These are phyloP conservation scores for Nakazawaea molendinolei DNA, from an alignment of 805 yeast genomes.

Conservation along the genomic window DNA sequence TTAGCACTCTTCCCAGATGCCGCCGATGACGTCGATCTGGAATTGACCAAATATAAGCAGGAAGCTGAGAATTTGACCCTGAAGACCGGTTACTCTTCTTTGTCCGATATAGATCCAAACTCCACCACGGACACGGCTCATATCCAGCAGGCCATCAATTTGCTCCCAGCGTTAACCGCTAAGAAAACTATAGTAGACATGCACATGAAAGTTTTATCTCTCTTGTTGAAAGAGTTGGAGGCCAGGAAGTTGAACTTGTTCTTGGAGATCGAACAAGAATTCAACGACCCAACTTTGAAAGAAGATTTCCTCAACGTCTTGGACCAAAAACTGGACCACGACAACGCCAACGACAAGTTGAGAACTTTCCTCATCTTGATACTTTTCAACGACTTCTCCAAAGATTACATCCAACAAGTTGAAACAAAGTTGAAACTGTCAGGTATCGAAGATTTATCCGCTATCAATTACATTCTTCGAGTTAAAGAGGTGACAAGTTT, in stretches of 20 bases:
- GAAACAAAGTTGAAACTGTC: constrained; percentile 51
- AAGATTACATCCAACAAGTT: constrained; percentile 46
- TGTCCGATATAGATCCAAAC: constrained; percentile 69
- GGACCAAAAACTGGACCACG: constrained; percentile 47
- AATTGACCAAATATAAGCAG: constrained; percentile 69
- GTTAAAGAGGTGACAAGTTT: constrained; percentile 71
- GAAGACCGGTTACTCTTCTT: constrained; percentile 63
- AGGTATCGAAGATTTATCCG: constrained; percentile 53
- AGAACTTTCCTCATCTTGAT: constrained; percentile 82
- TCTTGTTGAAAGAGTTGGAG: constrained; percentile 75
- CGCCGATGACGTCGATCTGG: constrained; percentile 92
- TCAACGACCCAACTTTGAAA: constrained; percentile 52
- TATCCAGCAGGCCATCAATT: constrained; percentile 82
- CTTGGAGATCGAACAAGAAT: constrained; percentile 89
- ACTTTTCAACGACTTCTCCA: constrained; percentile 42
- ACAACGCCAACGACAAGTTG: constrained; percentile 62
- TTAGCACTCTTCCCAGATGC: constrained; percentile 95
- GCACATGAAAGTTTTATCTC: constrained; percentile 93
- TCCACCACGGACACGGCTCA: constrained; percentile 52
- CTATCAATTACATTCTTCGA: constrained; percentile 70
- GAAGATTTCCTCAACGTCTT: constrained; percentile 55
- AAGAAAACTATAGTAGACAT: constrained; percentile 85
- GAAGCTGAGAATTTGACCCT: constrained; percentile 85
- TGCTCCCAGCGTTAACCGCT: constrained; percentile 86
- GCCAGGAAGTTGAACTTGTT: constrained; percentile 84